These are phyloP conservation scores for Coleophoma eucalyptorum DNA, from an alignment of 2,329 filamentous ascomycete genomes.

Conservation along the genomic window DNA sequence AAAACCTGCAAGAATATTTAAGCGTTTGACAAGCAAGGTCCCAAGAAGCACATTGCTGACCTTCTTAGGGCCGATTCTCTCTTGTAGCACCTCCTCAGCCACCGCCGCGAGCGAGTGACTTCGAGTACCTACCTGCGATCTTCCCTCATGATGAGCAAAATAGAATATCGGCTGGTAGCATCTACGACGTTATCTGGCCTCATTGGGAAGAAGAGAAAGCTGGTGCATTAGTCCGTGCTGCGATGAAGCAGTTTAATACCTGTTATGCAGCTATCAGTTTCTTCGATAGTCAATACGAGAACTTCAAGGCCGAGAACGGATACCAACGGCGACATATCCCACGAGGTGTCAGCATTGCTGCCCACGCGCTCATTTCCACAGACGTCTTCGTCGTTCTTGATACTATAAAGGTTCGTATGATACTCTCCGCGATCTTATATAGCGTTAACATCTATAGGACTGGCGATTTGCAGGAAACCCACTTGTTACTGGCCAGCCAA, in stretches of 20 bases:
- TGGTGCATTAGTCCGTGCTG: slow-evolving; percentile 15
- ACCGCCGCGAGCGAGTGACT: slow-evolving; percentile 19
- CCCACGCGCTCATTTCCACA: slow-evolving; percentile 29
- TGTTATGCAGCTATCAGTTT: slow-evolving; percentile 28
- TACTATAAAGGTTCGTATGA: slow-evolving; percentile 25
- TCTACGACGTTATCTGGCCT: slow-evolving; percentile 19
- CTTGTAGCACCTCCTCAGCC: slow-evolving; percentile 28
- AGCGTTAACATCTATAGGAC: slow-evolving; percentile 19
- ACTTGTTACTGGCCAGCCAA: slow-evolving; percentile 19
- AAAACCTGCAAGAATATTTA: too few relatives aligned
- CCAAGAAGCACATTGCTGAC: too few relatives aligned
- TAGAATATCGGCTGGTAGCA: slow-evolving; percentile 16
- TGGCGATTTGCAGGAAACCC: slow-evolving; percentile 31
- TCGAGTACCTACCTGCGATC: slow-evolving; percentile 24
- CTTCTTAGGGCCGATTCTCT: slow-evolving; percentile 27
- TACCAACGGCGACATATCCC: slow-evolving; percentile 21
- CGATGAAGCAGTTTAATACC: slow-evolving; percentile 23
- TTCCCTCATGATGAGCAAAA: slow-evolving; percentile 22
- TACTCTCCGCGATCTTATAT: background rate
- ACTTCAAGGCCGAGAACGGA: slow-evolving; percentile 26
- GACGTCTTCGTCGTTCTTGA: slow-evolving; percentile 30
- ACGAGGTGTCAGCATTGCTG: slow-evolving; percentile 28
- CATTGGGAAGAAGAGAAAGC: slow-evolving; percentile 14
- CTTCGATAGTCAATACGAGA: slow-evolving; percentile 26
- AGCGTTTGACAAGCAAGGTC: too few relatives aligned